phyloP scores from a whole-genome alignment of 129 eudicot species.

The Solidago caesia region DNA sequence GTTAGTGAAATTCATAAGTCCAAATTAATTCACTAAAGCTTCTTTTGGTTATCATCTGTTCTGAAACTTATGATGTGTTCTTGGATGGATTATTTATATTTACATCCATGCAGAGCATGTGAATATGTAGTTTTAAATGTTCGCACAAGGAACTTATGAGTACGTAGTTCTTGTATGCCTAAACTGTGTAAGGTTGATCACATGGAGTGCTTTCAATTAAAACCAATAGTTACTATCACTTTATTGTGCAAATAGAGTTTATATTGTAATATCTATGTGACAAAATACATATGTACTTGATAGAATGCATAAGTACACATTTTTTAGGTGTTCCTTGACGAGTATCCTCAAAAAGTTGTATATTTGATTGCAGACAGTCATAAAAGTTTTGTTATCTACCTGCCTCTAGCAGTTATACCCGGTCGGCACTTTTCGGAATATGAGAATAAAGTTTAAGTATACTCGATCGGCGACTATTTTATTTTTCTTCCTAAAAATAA shows the following conservation, averaged over 20 bases:
- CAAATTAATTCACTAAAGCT: constrained; percentile 7
- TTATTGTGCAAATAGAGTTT: background rate
- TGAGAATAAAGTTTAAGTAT: no score
- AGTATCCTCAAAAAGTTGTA: background rate
- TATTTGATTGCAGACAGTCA: no score
- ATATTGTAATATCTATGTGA: background rate
- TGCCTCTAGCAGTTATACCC: no score
- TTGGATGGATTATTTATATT: constrained; percentile 20
- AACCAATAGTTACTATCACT: background rate
- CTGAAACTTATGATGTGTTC: background rate
- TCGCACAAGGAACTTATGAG: no score
- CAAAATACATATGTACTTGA: background rate
- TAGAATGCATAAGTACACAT: background rate
- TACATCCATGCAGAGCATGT: constrained; percentile 12
- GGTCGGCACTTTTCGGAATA: no score
- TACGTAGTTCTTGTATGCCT: no score
- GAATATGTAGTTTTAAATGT: background rate
- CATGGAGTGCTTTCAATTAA: background rate
- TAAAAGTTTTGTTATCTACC: no score
- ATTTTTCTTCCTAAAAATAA: no score
- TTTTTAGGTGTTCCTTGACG: background rate
- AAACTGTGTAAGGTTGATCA: background rate
- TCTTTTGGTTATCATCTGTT: constrained; percentile 18
- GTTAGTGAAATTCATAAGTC: constrained; percentile 44
- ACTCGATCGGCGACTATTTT: no score